Evolutionary conservation across 2,329 filamentous ascomycete genomes (phyloP).

Genomic region (Clonostachys chloroleuca): DNA sequence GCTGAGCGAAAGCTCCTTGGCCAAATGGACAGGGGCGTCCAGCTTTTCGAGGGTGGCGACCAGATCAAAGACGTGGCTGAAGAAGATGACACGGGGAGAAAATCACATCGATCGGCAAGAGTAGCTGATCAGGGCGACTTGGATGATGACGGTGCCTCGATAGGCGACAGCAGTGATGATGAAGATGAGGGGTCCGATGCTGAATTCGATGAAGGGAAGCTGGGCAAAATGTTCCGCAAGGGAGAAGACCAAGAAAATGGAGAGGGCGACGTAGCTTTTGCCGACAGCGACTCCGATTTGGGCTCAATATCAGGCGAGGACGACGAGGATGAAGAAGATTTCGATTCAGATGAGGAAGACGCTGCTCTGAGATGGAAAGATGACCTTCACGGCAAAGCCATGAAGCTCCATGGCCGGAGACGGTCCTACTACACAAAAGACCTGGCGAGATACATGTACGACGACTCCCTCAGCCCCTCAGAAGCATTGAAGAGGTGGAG

Average conservation of each 20-base stretch:
- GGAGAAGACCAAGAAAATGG: constrained; percentile 40
- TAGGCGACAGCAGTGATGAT: constrained; percentile 44
- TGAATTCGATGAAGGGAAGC: constrained; percentile 54
- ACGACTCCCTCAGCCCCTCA: constrained; percentile 68
- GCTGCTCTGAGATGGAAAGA: constrained; percentile 81
- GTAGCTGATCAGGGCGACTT: constrained; percentile 56
- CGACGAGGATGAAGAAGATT: constrained; percentile 40
- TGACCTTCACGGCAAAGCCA: constrained; percentile 74
- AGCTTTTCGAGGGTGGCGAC: constrained; percentile 77
- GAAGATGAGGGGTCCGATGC: constrained; percentile 48
- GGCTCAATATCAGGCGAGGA: constrained; percentile 69
- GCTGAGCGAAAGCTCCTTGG: constrained; percentile 77
- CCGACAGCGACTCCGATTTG: constrained; percentile 94
- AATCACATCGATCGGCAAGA: constrained; percentile 52
- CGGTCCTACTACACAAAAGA: constrained; percentile 75
- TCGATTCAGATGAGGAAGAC: constrained; percentile 61
- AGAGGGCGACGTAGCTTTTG: constrained; percentile 75
- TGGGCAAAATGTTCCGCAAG: constrained; percentile 58
- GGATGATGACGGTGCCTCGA: constrained; percentile 48
- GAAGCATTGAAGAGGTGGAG: constrained; percentile 79
- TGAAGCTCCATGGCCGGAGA: constrained; percentile 63
- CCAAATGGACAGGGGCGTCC: constrained; percentile 75
- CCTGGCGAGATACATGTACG: constrained; percentile 84
- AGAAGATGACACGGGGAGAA: constrained; percentile 55
- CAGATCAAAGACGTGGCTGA: constrained; percentile 54